Evolutionary conservation across 768 basidiomycete genomes (phyloP), one percentile per base, ranked within the genome.

Genomic region (Mycena alexandri): DNA sequence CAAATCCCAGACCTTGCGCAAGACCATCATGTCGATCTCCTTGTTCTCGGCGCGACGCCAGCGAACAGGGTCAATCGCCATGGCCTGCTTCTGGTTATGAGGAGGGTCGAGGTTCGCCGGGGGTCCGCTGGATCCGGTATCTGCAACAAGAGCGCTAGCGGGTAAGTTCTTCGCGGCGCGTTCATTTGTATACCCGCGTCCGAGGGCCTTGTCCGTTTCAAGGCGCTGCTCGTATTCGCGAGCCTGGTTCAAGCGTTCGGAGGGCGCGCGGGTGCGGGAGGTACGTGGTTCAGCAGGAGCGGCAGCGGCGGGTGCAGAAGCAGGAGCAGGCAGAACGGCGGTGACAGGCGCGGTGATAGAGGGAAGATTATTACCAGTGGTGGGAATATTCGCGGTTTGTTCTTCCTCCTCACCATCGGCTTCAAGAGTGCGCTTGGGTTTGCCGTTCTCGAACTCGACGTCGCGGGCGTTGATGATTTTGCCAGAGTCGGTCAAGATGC

Each of bases 391-490:
- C n/a, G n/a, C n/a, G n/a, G n/a, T n/a, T n/a, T 29, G 21, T 8
- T 46, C 44, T 46, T 46, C 44, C 19, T n/a, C 44, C 8, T 46
- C 44, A 21, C n/a, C 11, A 17, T 46, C 44, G 9, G 17, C 44
- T 17, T 19, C 44, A 17, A 46, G 44, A 16, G 25, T 51, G 9
- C 50, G 50, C 13, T 51, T 3, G 8, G 50, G 13, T 21, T 14
- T 51, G 8, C 50, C 50, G 10, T 51, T 8, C 50, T 51, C 50
- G 25, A 46, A 48, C 12, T 16, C 43, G 16, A 61, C 43, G 22
- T 61, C 59, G 29, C 29, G 42, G 9, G 43, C 34, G 7, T 42
- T 50, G 25, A 47, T 46, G 3, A 61, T 17, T 24, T 47, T 60
- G 24, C 58, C 58, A 22, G 14, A 25, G 16, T 19, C 46, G 22